A percentile compares a stretch with the other conserved stretches of the same genome.
phyloP scores from a whole-genome alignment of 225 moss, liverwort and hornwort species.

The Lunularia cruciata region DNA sequence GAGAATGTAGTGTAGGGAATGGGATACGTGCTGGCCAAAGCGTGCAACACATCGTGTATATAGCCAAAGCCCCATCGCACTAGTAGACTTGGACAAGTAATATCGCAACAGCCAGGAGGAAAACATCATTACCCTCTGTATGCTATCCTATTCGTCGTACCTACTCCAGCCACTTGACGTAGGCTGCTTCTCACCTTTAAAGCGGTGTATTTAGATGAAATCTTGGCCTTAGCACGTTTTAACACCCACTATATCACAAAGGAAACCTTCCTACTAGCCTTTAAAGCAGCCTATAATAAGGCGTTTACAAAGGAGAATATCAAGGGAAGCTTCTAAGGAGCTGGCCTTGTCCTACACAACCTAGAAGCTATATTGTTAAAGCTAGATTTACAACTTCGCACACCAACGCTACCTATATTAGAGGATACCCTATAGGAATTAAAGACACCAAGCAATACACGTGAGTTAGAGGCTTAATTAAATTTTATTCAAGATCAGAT shows the following conservation, averaged over 20 bases:
- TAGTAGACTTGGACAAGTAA: neutral
- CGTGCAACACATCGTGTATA: neutral
- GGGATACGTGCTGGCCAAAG: no score
- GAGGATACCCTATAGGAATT: no score
- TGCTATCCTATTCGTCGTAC: neutral
- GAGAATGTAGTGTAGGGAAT: no score
- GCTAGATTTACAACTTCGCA: neutral
- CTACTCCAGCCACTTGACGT: neutral
- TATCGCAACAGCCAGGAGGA: neutral
- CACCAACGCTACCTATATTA: no score
- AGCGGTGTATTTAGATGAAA: neutral
- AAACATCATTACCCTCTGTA: neutral
- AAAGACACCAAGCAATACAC: no score
- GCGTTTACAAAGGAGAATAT: neutral
- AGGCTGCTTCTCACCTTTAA: neutral
- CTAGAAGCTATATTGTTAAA: neutral
- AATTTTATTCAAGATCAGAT: no score
- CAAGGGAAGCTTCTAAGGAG: neutral
- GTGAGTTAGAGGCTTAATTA: no score
- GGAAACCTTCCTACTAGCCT: neutral
- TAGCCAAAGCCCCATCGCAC: neutral
- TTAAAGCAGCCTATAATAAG: neutral
- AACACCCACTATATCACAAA: neutral
- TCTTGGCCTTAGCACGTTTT: neutral
- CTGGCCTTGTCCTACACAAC: neutral